Percentiles rank a stretch among this genome's conserved stretches.
These are phyloP conservation scores for Carallia brachiata DNA, from an alignment of 345 rosid species.

Conservation along the genomic window DNA sequence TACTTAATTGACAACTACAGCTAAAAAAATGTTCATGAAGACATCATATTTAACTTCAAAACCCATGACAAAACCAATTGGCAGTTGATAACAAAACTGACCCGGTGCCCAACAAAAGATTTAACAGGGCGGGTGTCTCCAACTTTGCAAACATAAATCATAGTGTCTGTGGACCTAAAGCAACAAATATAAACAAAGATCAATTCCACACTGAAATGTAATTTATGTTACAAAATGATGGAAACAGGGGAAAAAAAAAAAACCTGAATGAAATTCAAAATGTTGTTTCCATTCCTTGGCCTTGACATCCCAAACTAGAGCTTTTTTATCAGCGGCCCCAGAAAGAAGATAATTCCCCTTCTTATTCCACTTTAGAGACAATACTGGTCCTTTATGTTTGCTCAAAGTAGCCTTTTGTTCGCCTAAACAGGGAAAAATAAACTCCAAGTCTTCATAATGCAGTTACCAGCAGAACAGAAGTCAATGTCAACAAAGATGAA, in stretches of 20 bases:
- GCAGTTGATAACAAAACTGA: constrained; percentile 28
- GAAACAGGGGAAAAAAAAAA: background rate
- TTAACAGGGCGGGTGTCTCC: constrained; percentile 78
- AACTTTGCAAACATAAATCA: constrained; percentile 93
- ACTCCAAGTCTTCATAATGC: constrained; percentile 5
- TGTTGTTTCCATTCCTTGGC: constrained; percentile 93
- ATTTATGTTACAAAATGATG: background rate
- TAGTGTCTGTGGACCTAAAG: constrained; percentile 77
- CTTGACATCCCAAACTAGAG: constrained; percentile 98
- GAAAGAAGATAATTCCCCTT: constrained; percentile 98
- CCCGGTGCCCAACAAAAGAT: constrained; percentile 92
- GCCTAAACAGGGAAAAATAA: constrained; percentile 42
- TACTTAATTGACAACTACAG: too few species aligned
- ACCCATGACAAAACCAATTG: constrained; percentile 1
- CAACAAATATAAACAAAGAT: background rate
- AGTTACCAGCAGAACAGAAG: background rate
- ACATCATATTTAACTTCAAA: too few species aligned
- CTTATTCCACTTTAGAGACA: constrained; percentile 98
- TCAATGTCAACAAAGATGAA: background rate
- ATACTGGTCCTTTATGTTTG: constrained; percentile 95
- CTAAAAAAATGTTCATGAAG: too few species aligned
- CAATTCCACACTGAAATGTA: constrained; percentile 5
- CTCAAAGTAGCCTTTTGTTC: constrained; percentile 77
- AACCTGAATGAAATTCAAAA: constrained; percentile 90
- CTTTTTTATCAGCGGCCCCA: constrained; percentile 93